Conservation (phyloP, 2,329 filamentous ascomycete species). For the Trichophyton benhamiae region DNA sequence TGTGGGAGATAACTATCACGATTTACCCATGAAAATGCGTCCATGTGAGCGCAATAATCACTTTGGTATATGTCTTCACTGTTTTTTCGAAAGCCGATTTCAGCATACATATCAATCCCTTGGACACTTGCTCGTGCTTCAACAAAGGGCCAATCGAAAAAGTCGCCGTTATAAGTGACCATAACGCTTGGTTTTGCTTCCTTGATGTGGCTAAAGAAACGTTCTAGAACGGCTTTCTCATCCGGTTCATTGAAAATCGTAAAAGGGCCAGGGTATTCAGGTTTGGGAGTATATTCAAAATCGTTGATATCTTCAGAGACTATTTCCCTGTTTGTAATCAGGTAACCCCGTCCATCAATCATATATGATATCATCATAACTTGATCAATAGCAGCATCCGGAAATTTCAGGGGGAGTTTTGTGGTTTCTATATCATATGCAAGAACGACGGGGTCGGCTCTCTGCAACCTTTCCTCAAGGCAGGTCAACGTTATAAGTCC, state of each 20-base stretch:
- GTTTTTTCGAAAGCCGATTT: conserved; percentile 94
- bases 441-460: conserved; percentile 93
- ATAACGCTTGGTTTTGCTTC: conserved; percentile 91
- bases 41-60: conserved; percentile 94
- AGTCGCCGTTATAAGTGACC: conserved; percentile 99
- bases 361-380: conserved; percentile 99
- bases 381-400: conserved; percentile 85
- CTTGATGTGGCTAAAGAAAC: conserved; percentile 93
- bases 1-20: conserved; percentile 96
- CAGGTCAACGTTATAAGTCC: conserved; percentile 71
- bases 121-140: conserved; percentile 85
- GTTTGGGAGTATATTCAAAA: conserved; percentile 95
- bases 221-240: conserved; percentile 73
- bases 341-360: conserved; percentile 95
- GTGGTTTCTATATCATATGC: conserved; percentile 99
- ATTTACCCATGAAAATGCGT: conserved; percentile 98
- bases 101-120: conserved; percentile 97
- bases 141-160: conserved; percentile 99
- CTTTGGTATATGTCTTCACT: conserved; percentile 93
- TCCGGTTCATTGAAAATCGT: conserved; percentile 98
- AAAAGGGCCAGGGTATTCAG: conserved; percentile 88
- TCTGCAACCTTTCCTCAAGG: conserved; percentile 74
- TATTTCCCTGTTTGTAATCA: conserved; percentile 96
- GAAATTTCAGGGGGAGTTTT: conserved; percentile 91
- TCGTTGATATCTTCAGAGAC: conserved; percentile 95